Base-by-base conservation (phyloP, 2,329 filamentous ascomycete genomes). In the Diaporthe sp. region DNA sequence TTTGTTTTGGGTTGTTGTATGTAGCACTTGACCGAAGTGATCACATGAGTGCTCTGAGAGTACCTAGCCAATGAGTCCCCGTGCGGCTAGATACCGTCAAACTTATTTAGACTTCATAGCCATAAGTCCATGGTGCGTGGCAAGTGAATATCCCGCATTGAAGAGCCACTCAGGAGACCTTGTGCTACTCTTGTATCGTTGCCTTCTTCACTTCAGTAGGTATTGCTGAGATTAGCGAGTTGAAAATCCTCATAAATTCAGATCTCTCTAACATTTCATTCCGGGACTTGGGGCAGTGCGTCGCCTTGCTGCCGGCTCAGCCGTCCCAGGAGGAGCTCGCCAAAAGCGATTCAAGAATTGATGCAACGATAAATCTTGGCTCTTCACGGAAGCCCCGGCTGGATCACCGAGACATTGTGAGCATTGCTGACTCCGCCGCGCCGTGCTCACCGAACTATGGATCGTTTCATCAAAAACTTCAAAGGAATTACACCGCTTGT, bases 151-250 rank as follows among this genome's bases (percentile, higher is more conserved):
- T 39, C 37, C 37, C 10, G 37, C 37, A 12, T 39, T 39, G 3
- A 39, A 39, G 1, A 39, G 37, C 10, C 10, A 39, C 37, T 39
- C 10, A 39, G 10, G 10, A 39, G 2, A 39, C 37, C 37, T 39
- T 3, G 10, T 39, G 10, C 10, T 39, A 12, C 37, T 39, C 3
- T 2, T 39, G 12, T 3, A 39, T 39, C 10, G 2, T 12, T 39
- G 10, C 37, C 37, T 10, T 39, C 10, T 39, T 39, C 9, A 39
- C 10, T 39, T 39, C 9, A 39, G 10, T 39, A 12, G 1, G 84
- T 81, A 77, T 91, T 91, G 20, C 88, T 89, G 74, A 89, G 86
- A 75, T 55, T 28, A 13, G n/a, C 10, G 17, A 25, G n/a, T 55
- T 55, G 12, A 55, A 12, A 0, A 53, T 53, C 3, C 22, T 25